phyloP scores from a whole-genome alignment of 2,329 filamentous ascomycete genomes.

The Shiraia bambusicola region DNA sequence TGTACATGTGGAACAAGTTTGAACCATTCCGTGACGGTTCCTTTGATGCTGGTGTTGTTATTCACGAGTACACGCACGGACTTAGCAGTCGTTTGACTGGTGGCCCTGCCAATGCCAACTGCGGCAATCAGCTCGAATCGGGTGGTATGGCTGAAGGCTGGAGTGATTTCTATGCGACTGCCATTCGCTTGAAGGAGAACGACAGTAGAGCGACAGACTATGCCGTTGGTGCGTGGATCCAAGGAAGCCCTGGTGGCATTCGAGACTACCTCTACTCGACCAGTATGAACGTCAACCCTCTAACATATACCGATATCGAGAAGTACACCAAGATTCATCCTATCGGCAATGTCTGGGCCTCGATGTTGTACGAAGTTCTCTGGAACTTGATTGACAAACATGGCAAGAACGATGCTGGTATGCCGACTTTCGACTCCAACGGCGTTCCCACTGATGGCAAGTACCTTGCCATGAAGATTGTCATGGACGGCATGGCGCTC shows the following conservation, averaged over 20 bases:
- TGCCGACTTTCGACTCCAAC: slow-evolving; percentile 47
- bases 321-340: slow-evolving; percentile 46
- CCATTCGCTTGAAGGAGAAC: slow-evolving; percentile 50
- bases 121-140: slow-evolving; percentile 51
- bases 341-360: slow-evolving; percentile 57
- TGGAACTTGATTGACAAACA: slow-evolving; percentile 61
- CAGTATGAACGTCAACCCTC: slow-evolving; percentile 52
- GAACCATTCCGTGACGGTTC: slow-evolving; percentile 55
- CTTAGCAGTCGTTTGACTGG: slow-evolving; percentile 61
- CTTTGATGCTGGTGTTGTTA: slow-evolving; percentile 62
- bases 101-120: slow-evolving; percentile 56
- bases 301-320: slow-evolving; percentile 52
- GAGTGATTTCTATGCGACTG: slow-evolving; percentile 58
- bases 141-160: slow-evolving; percentile 63
- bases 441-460: slow-evolving; percentile 57
- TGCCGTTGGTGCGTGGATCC: slow-evolving; percentile 55
- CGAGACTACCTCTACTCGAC: slow-evolving; percentile 57
- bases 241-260: slow-evolving; percentile 50
- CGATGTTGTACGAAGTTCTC: slow-evolving; percentile 57
- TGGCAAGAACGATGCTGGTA: slow-evolving; percentile 51
- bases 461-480: slow-evolving; percentile 56
- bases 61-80: slow-evolving; percentile 52
- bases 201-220: slow-evolving; percentile 53
- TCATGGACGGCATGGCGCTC: slow-evolving; percentile 55
- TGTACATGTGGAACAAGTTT: slow-evolving; percentile 58